These are phyloP conservation scores for Trypanosoma vivax DNA, from an alignment of 208 protist genomes.

Conservation along the genomic window DNA sequence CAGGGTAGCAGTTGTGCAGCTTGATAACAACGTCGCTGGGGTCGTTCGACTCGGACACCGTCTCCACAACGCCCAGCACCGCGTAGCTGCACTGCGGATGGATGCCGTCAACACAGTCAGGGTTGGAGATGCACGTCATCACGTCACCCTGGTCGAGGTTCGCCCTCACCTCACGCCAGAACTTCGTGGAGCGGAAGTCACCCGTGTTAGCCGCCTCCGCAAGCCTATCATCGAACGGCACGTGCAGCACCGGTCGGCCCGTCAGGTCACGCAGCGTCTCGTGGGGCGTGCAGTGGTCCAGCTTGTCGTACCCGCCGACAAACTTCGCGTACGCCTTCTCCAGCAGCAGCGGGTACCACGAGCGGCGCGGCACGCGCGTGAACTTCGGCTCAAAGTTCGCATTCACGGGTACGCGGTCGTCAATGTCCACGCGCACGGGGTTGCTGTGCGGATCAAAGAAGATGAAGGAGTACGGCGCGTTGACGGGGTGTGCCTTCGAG, in stretches of 20 bases:
- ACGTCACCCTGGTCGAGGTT: constrained; percentile 64
- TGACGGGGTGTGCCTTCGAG: constrained; percentile 49
- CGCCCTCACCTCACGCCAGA: constrained; percentile 62
- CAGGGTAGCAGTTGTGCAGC: constrained; percentile 71
- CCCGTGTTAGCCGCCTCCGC: constrained; percentile 62
- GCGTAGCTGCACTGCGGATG: constrained; percentile 79
- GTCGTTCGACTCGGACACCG: constrained; percentile 22
- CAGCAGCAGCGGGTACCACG: constrained; percentile 78
- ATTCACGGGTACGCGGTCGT: constrained; percentile 77
- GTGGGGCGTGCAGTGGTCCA: constrained; percentile 79
- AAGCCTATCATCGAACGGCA: constrained; percentile 61
- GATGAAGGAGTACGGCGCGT: constrained; percentile 73
- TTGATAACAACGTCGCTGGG: constrained; percentile 53
- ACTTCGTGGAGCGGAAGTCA: constrained; percentile 47
- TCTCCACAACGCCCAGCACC: constrained; percentile 39
- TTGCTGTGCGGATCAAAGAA: constrained; percentile 84
- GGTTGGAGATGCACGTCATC: constrained; percentile 67
- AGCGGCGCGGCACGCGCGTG: constrained; percentile 34
- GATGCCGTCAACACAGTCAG: constrained; percentile 43
- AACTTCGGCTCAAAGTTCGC: constrained; percentile 48
- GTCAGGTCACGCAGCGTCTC: constrained; percentile 86
- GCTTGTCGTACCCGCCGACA: constrained; percentile 70
- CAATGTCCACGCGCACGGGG: constrained; percentile 71
- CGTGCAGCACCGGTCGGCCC: constrained; percentile 71
- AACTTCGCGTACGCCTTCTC: constrained; percentile 92